A percentile compares a stretch with the other conserved stretches of the same genome.
Conservation (phyloP, 2,329 filamentous ascomycete species). For the Fusarium pseudoanthophilum region DNA sequence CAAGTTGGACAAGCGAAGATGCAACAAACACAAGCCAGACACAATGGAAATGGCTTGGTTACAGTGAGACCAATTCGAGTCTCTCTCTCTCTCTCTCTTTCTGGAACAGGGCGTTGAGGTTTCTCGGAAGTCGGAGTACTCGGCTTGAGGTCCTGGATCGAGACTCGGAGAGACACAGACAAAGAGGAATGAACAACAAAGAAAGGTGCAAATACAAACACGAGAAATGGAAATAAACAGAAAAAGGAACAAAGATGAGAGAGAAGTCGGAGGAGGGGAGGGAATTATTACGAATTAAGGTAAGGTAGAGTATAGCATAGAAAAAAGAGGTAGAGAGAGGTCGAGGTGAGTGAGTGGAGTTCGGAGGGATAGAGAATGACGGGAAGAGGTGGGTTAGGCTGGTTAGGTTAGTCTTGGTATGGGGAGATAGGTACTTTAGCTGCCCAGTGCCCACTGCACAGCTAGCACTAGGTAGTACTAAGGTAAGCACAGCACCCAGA, state of each 20-base stretch:
- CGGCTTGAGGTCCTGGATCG: not conserved
- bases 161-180: slow-evolving; percentile 13
- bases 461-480: not conserved
- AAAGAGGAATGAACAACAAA: slow-evolving; percentile 19
- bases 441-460: not conserved
- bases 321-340: slow-evolving; percentile 11
- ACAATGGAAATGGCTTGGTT: slow-evolving; percentile 35
- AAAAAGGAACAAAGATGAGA: slow-evolving; percentile 9
- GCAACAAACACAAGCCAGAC: slow-evolving; percentile 24
- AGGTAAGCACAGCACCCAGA: not conserved
- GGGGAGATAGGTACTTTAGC: slow-evolving; percentile 12
- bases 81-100: not conserved
- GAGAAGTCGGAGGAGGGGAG: slow-evolving; percentile 20
- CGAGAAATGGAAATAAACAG: slow-evolving; percentile 15
- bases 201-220: slow-evolving; percentile 12
- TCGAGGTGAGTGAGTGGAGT: not conserved
- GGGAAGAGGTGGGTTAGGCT: slow-evolving; percentile 22
- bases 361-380: slow-evolving; percentile 22
- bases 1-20: slow-evolving; percentile 32
- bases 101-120: slow-evolving; percentile 31
- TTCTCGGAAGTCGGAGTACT: slow-evolving; percentile 23
- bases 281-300: slow-evolving; percentile 35
- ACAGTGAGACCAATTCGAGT: slow-evolving; percentile 27
- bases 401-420: slow-evolving; percentile 14
- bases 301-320: slow-evolving; percentile 13